Evolutionary conservation across 441 rosid genomes (phyloP), one percentile per base, ranked within the genome.

Genomic region (Theobroma grandiflorum): DNA sequence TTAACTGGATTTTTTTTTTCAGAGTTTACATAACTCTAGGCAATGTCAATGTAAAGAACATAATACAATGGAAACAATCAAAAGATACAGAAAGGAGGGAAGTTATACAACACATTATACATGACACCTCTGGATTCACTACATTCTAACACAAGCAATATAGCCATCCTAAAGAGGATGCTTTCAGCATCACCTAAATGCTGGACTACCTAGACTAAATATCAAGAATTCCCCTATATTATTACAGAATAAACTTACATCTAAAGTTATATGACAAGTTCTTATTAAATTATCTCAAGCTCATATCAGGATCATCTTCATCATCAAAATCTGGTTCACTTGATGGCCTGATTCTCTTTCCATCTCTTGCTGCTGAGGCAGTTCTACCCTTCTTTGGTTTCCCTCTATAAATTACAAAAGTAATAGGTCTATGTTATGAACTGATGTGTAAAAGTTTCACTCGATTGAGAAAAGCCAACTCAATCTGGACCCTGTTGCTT

Each of bases 301-400:
- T 77, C 81, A 81, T 68, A 31, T 74, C 79, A 42, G 73, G 82
- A 35, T 82, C 84, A 78, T 82, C 84, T n/a, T 82, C 82, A 75
- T 82, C 79, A n/a, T 78, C 77, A 12, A 74, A 79, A 62, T 82
- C 79, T 31, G 71, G 67, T 75, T 78, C 82, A 75, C 66, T 69
- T 26, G 82, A 61, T 10, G 59, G 61, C 20, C 85, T 59, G 76
- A 16, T 69, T 78, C 79, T 78, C 79, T 78, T 82, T 64, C 59
- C 82, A 61, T 82, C 80, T 52, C 74, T 69, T 14, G 73, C 61
- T 9, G 77, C 40, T 2, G 40, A 40, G 3, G 68, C 66, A 3
- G 53, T 37, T 75, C 77, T 70, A 37, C 80, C 80, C 55, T 75
- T 82, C 80, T 82, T 82, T 40, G 74, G 82, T 79, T 82, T 82